Evolutionary conservation across 768 basidiomycete genomes (phyloP).

Genomic region (Rhodotorula kratochvilovae): DNA sequence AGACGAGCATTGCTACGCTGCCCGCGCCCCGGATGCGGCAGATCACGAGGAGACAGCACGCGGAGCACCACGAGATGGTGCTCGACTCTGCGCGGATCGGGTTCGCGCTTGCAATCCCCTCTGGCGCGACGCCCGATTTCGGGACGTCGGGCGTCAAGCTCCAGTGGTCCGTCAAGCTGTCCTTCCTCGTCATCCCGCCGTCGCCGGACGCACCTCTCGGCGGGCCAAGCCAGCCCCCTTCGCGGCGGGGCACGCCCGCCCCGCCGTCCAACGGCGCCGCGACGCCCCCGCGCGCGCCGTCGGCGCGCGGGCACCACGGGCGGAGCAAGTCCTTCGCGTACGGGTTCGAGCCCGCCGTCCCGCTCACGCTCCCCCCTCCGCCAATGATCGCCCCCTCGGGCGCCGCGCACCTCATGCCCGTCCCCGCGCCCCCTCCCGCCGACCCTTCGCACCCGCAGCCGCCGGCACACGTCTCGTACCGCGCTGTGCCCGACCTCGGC

Average conservation of each 20-base stretch:
- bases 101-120: conserved; percentile 86
- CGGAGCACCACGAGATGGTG: conserved; percentile 77
- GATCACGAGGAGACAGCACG: conserved; percentile 67
- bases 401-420: conserved; percentile 43
- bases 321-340: conserved; percentile 41
- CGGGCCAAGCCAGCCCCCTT: conserved; percentile 46
- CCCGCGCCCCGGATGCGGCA: conserved; percentile 44
- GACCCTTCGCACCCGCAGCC: background rate
- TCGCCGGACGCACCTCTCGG: conserved; percentile 24
- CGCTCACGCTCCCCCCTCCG: conserved; percentile 31
- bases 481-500: conserved; percentile 43
- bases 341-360: conserved; percentile 38
- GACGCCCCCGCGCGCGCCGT: background rate
- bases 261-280: background rate
- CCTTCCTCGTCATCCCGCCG: conserved; percentile 72
- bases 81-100: conserved; percentile 70
- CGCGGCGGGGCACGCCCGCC: conserved; percentile 53
- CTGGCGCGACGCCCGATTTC: conserved; percentile 85
- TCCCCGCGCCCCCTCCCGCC: conserved; percentile 11
- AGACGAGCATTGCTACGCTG: conserved; percentile 60
- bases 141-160: conserved; percentile 72
- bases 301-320: conserved; percentile 25
- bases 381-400: conserved; percentile 39
- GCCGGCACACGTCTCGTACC: conserved; percentile 40
- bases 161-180: conserved; percentile 82